These are phyloP conservation scores for Mortierella polycephala DNA, from an alignment of 371 early-diverging fungal genomes.

Conservation along the genomic window DNA sequence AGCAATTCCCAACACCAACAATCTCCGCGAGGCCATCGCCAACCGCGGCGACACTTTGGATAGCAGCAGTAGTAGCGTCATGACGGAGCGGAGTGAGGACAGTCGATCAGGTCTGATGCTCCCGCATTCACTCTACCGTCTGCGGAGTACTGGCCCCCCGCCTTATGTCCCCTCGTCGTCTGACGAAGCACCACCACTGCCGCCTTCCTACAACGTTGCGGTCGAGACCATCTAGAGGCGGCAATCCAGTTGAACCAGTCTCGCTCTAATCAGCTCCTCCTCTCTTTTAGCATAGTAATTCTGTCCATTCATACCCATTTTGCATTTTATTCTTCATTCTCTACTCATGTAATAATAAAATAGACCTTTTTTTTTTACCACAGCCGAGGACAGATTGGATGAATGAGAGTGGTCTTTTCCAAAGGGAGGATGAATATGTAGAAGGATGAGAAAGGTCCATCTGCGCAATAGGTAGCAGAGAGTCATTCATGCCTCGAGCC, in stretches of 20 bases:
- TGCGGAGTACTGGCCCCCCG: slow-evolving; percentile 51
- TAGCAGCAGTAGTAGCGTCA: slow-evolving; percentile 4
- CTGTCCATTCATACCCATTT: no score
- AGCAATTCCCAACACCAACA: not conserved
- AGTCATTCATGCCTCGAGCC: no score
- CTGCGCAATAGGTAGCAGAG: no score
- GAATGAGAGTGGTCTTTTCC: not conserved
- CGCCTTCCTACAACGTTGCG: slow-evolving; percentile 32
- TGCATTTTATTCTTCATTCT: no score
- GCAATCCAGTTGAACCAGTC: not conserved
- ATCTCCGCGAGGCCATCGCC: not conserved
- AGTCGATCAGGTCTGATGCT: slow-evolving; percentile 10
- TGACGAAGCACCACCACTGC: slow-evolving; percentile 33
- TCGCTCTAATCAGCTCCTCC: not conserved
- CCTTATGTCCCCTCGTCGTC: slow-evolving; percentile 29
- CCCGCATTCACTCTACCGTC: slow-evolving; percentile 24
- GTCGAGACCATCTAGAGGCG: not conserved
- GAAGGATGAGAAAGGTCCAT: not conserved
- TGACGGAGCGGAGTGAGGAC: slow-evolving; percentile 5
- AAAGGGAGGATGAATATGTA: not conserved
- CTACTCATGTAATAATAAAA: no score
- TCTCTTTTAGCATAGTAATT: not conserved
- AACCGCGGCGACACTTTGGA: not conserved
- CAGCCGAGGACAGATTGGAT: no score
- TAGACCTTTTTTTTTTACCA: no score